A percentile compares a stretch with the other conserved stretches of the same genome.
These are phyloP conservation scores for Penicillium tannophilum DNA, from an alignment of 495 filamentous ascomycete genomes.

Conservation along the genomic window DNA sequence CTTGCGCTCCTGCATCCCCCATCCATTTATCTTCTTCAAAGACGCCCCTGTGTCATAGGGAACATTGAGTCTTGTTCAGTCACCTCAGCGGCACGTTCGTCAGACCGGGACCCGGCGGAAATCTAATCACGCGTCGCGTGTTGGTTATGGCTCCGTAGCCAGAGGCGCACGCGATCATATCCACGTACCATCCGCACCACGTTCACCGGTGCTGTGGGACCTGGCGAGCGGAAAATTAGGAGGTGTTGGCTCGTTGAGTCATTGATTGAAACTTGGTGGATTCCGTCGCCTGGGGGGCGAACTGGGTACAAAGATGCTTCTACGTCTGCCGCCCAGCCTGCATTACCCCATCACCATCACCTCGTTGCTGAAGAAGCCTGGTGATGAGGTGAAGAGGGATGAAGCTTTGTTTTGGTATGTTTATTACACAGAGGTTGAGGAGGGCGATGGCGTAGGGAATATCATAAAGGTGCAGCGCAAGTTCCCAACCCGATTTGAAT, in stretches of 20 bases:
- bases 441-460: conserved; percentile 70
- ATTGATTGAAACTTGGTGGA: conserved; percentile 12
- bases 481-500: conserved; percentile 76
- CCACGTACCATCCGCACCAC: conserved; percentile 14
- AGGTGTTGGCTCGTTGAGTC: neutral
- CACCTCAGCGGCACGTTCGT: neutral
- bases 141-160: conserved; percentile 41
- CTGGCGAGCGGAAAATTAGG: neutral
- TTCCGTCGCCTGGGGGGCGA: conserved; percentile 22
- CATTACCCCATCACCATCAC: conserved; percentile 96
- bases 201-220: conserved; percentile 7
- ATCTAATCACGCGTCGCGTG: conserved; percentile 26
- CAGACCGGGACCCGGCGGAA: neutral
- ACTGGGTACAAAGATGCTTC: conserved; percentile 46
- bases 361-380: conserved; percentile 73
- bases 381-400: conserved; percentile 72
- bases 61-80: neutral
- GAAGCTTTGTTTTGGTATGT: conserved; percentile 80
- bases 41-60: neutral
- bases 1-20: neutral
- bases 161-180: conserved; percentile 31
- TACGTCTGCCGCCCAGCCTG: conserved; percentile 57
- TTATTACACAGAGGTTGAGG: conserved; percentile 74
- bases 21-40: conserved; percentile 4
- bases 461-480: conserved; percentile 67